Conservation (phyloP, 2,329 filamentous ascomycete genomes). For the Alternaria sp. region DNA sequence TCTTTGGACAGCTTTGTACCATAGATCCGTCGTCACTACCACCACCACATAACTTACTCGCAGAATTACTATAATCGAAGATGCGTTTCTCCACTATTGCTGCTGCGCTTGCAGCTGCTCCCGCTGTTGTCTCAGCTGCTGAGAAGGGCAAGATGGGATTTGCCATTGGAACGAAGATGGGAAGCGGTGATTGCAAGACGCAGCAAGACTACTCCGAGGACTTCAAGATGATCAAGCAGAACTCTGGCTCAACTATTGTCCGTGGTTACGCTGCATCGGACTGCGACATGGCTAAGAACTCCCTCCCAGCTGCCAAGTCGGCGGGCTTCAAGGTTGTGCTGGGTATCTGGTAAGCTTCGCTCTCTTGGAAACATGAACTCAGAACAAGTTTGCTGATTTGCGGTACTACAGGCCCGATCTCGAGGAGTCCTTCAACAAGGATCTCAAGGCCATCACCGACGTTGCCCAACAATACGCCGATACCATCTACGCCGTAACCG, state of each 20-base stretch:
- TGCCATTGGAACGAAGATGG: constrained; percentile 70
- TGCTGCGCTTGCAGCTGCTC: constrained; percentile 50
- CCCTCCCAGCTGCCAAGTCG: constrained; percentile 70
- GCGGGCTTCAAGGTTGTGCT: constrained; percentile 74
- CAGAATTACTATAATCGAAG: constrained; percentile 17
- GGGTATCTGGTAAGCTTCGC: constrained; percentile 68
- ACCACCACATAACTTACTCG: constrained; percentile 1
- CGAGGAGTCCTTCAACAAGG: constrained; percentile 67
- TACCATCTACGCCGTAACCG: constrained; percentile 72
- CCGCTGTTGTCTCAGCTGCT: constrained; percentile 60
- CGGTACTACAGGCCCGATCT: constrained; percentile 64
- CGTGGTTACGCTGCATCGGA: constrained; percentile 73
- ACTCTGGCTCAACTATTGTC: constrained; percentile 64
- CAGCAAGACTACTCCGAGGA: constrained; percentile 70
- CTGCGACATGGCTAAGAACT: constrained; percentile 69
- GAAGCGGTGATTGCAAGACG: constrained; percentile 68
- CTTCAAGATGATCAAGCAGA: constrained; percentile 66
- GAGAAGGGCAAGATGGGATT: constrained; percentile 67
- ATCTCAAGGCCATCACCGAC: constrained; percentile 66
- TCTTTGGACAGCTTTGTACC: not conserved
- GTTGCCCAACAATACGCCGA: constrained; percentile 61
- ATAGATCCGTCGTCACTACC: not conserved
- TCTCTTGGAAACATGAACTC: not conserved
- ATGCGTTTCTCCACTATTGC: constrained; percentile 51
- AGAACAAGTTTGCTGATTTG: not conserved